phyloP scores from a whole-genome alignment of 2,329 filamentous ascomycete genomes.

The Metarhizium brunneum region DNA sequence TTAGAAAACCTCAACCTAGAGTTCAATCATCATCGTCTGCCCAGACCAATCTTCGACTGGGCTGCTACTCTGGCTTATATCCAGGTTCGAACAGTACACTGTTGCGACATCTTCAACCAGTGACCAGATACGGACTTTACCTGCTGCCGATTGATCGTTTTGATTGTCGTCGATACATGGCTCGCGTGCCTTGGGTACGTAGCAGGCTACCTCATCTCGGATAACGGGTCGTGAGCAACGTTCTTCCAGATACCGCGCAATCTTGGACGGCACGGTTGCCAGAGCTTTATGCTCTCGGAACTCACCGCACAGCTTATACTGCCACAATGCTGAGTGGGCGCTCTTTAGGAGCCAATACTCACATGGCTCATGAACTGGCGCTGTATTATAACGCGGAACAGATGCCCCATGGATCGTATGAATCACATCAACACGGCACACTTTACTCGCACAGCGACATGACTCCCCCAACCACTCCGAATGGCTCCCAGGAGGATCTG shows the following conservation, averaged over 20 bases:
- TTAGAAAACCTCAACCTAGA: constrained; percentile 1
- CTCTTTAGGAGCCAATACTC: constrained; percentile 45
- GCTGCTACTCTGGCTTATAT: too few species aligned
- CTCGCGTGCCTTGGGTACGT: not conserved
- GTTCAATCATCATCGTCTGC: not conserved
- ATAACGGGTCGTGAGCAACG: not conserved
- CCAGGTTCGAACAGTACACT: too few species aligned
- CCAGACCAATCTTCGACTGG: too few species aligned
- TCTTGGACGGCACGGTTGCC: constrained; percentile 1
- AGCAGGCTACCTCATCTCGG: not conserved
- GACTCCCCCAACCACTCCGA: constrained; percentile 69
- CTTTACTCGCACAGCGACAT: constrained; percentile 50
- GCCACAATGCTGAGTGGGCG: constrained; percentile 31
- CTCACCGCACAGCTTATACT: constrained; percentile 14
- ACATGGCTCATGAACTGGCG: constrained; percentile 51
- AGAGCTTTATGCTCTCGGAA: constrained; percentile 20
- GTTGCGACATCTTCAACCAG: too few species aligned
- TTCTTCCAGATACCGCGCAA: not conserved
- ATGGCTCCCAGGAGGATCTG: constrained; percentile 54
- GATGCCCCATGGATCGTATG: constrained; percentile 20
- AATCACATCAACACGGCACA: constrained; percentile 24
- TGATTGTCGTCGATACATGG: not conserved
- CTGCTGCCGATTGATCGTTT: not conserved
- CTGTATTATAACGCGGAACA: constrained; percentile 29
- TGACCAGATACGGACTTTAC: not conserved